Evolutionary conservation across 164 flowering plant genomes (phyloP).

Genomic region (Warburgia ugandensis): DNA sequence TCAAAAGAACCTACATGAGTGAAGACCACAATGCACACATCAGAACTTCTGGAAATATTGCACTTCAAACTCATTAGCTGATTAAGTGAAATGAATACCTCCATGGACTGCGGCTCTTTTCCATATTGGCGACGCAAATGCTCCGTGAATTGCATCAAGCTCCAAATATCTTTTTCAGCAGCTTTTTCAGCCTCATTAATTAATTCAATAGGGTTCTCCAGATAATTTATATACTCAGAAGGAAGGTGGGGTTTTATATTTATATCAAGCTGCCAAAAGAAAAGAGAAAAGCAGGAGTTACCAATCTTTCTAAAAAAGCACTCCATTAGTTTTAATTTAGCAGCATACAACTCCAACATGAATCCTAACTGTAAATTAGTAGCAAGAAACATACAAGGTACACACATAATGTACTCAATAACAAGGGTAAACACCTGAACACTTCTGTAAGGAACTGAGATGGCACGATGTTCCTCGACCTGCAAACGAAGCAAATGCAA

Average conservation of each 20-base stretch:
- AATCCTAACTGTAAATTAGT: no score
- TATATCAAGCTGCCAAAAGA: slow-evolving; percentile 62
- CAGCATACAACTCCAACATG: no score
- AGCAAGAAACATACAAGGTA: background rate
- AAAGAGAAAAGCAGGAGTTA: slow-evolving; percentile 8
- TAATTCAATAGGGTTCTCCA: slow-evolving; percentile 82
- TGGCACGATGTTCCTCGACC: slow-evolving; percentile 84
- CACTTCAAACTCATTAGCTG: no score
- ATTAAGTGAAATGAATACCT: slow-evolving; percentile 16
- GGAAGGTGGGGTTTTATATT: slow-evolving; percentile 71
- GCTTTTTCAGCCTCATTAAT: slow-evolving; percentile 76
- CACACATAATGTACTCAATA: background rate
- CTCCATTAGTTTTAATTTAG: background rate
- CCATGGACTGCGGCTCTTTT: slow-evolving; percentile 93
- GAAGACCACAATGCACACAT: slow-evolving; percentile 3
- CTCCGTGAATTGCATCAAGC: slow-evolving; percentile 80
- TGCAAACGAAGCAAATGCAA: slow-evolving; percentile 21
- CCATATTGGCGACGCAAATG: slow-evolving; percentile 82
- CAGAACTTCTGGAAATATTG: no score
- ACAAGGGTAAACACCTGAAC: slow-evolving; percentile 52
- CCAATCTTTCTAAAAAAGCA: background rate
- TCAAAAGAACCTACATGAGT: slow-evolving; percentile 38
- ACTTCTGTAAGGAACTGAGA: slow-evolving; percentile 63
- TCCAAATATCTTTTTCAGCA: slow-evolving; percentile 75
- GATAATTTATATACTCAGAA: slow-evolving; percentile 86